These are phyloP conservation scores for Trichosanthes cucumerina DNA, from an alignment of 306 rosid genomes.

Conservation along the genomic window DNA sequence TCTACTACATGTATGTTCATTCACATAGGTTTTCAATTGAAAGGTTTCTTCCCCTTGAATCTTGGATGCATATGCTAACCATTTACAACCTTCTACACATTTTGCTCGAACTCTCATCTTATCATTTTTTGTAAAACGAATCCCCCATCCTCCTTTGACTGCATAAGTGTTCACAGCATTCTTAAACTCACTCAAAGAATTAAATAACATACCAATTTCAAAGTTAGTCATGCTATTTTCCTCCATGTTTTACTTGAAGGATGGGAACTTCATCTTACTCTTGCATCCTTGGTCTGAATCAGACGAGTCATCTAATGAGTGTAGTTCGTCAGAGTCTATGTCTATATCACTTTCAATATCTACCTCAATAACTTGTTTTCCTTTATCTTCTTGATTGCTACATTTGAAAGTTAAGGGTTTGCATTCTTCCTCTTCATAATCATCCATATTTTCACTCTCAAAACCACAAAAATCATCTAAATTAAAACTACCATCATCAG, in stretches of 20 bases:
- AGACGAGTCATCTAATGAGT: background rate
- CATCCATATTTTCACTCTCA: too few species aligned
- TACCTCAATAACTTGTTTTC: background rate
- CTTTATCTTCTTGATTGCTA: too few species aligned
- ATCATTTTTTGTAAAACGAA: background rate
- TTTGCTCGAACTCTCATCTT: background rate
- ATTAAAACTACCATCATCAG: too few species aligned
- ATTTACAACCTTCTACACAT: background rate
- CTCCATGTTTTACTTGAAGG: background rate
- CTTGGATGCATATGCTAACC: background rate
- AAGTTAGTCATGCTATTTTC: background rate
- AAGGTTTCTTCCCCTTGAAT: background rate
- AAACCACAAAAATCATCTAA: too few species aligned
- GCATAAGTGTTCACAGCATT: background rate
- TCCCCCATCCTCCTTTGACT: background rate
- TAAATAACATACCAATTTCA: background rate
- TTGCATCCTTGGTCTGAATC: background rate
- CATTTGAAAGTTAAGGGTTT: too few species aligned
- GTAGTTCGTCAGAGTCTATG: background rate
- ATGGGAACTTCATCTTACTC: background rate
- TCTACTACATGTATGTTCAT: background rate
- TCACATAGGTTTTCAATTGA: background rate
- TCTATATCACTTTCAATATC: background rate
- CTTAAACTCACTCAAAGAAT: background rate
- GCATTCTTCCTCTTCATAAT: too few species aligned